Evolutionary conservation across 129 eudicot genomes (phyloP).

Genomic region (Centrapalus pauciflorus): DNA sequence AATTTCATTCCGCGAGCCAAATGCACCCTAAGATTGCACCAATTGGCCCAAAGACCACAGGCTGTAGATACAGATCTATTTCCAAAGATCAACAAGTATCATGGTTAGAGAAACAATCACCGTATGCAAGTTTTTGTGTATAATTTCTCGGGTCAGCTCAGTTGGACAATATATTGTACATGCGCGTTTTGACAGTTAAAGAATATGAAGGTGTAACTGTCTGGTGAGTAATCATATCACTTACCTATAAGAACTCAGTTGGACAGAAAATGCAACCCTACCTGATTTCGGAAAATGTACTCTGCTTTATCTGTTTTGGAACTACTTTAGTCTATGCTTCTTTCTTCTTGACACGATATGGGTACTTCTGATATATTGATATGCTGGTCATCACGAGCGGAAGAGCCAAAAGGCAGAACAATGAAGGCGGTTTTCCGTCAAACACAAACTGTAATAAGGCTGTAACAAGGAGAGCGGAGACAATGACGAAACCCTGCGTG

Average conservation of each 20-base stretch:
- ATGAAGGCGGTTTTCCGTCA: slow-evolving; percentile 87
- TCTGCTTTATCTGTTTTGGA: background rate
- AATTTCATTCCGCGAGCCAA: no score
- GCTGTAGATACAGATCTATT: no score
- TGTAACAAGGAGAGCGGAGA: slow-evolving; percentile 89
- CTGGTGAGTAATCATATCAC: background rate
- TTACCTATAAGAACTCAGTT: background rate
- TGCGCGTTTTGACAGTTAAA: background rate
- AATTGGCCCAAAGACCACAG: no score
- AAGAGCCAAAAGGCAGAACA: slow-evolving; percentile 74
- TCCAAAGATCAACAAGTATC: no score
- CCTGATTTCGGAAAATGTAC: background rate
- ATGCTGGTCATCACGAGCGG: slow-evolving; percentile 82
- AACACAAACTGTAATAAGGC: slow-evolving; percentile 84
- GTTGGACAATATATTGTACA: background rate
- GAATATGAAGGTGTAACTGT: background rate
- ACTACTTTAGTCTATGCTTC: slow-evolving; percentile 37
- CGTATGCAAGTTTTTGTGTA: background rate
- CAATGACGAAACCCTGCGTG: slow-evolving; percentile 90
- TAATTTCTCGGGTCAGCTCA: background rate
- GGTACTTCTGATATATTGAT: slow-evolving; percentile 88
- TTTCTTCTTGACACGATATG: slow-evolving; percentile 69
- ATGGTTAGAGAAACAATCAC: background rate
- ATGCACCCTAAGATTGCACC: no score
- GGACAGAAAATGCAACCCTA: background rate